Conservation (phyloP, 2,329 filamentous ascomycete species). For the Tolypocladium sp. region DNA sequence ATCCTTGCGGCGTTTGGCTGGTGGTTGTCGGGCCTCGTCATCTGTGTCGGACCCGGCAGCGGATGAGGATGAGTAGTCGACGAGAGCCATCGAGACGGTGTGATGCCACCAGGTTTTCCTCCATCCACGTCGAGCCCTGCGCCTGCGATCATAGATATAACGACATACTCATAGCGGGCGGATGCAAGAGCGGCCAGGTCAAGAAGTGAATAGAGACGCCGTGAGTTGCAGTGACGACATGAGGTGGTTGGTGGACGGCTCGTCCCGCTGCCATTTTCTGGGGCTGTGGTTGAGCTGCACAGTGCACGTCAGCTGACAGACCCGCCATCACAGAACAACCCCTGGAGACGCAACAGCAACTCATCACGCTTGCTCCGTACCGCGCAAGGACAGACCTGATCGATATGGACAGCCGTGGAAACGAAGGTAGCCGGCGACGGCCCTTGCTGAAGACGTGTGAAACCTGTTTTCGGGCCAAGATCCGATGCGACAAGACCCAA, state of each 20-base stretch:
- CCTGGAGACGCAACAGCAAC: not conserved
- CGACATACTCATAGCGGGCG: not conserved
- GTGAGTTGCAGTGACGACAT: not conserved
- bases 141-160: not conserved
- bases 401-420: not conserved
- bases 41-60: slow-evolving; percentile 16
- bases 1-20: slow-evolving; percentile 4
- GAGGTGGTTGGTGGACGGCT: not conserved
- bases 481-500: not conserved
- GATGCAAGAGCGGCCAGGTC: not conserved
- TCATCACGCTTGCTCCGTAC: too few relatives aligned
- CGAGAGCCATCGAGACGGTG: slow-evolving; percentile 43
- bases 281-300: not conserved
- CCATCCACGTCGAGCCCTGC: not conserved
- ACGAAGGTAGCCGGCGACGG: too few relatives aligned
- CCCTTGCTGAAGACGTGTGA: not conserved
- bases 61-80: slow-evolving; percentile 52
- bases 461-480: not conserved
- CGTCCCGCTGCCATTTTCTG: not conserved
- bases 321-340: too few relatives aligned
- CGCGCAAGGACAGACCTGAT: not conserved
- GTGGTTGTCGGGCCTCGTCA: slow-evolving; percentile 13
- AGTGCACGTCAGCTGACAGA: not conserved
- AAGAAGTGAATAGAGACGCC: not conserved
- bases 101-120: not conserved